A percentile compares a stretch with the other conserved stretches of the same genome.
Evolutionary conservation across 2,329 filamentous ascomycete genomes (phyloP).

Genomic region (Phyllosticta paracitricarpa): DNA sequence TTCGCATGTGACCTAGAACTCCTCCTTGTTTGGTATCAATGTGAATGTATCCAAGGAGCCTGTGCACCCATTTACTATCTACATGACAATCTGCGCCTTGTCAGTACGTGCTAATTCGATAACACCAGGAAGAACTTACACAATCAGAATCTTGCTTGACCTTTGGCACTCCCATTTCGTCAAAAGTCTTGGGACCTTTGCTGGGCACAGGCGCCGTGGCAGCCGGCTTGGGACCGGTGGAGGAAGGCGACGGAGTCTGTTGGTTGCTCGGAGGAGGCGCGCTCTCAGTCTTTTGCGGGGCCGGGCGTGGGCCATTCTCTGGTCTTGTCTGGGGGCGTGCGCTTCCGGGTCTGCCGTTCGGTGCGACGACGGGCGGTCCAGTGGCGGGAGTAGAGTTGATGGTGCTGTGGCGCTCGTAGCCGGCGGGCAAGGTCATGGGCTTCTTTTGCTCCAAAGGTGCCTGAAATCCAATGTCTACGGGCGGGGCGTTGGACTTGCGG

Average conservation of each 20-base stretch:
- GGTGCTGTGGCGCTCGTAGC: slow-evolving; percentile 6
- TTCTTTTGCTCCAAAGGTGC: slow-evolving; percentile 21
- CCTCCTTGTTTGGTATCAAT: background rate
- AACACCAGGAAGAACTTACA: slow-evolving; percentile 45
- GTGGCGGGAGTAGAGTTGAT: background rate
- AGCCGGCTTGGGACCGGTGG: slow-evolving; percentile 20
- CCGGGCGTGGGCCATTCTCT: background rate
- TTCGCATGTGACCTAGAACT: background rate
- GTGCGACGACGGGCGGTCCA: background rate
- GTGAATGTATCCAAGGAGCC: background rate
- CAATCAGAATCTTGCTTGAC: slow-evolving; percentile 82
- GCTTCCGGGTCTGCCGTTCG: background rate
- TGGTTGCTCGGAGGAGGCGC: slow-evolving; percentile 5
- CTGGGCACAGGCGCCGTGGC: slow-evolving; percentile 14
- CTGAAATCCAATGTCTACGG: slow-evolving; percentile 26
- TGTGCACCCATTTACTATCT: slow-evolving; percentile 1
- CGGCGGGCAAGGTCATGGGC: slow-evolving; percentile 17
- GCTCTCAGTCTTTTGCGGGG: slow-evolving; percentile 5
- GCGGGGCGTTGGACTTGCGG: slow-evolving; percentile 27
- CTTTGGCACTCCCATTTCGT: slow-evolving; percentile 91
- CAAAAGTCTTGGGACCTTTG: slow-evolving; percentile 80
- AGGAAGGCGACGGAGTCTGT: slow-evolving; percentile 16
- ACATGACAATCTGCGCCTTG: slow-evolving; percentile 16
- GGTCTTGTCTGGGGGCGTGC: background rate
- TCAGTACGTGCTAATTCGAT: slow-evolving; percentile 11